Percentiles rank a stretch among this genome's conserved stretches.
Conservation (phyloP, 176 grass and related monocot species). For the Phoenix roebelenii region DNA sequence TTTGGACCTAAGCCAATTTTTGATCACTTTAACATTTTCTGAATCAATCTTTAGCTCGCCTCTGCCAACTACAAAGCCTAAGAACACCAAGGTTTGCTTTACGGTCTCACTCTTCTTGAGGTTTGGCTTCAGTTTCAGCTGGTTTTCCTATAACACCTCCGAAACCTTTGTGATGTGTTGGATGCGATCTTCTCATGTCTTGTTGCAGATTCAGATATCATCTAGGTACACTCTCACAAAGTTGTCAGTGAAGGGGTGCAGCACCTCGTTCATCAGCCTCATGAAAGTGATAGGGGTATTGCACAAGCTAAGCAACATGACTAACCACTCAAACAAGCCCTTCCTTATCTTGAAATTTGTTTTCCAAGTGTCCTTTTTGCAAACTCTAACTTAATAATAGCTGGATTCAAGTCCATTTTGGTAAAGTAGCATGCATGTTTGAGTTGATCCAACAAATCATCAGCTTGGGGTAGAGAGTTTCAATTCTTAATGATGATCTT, state of each 20-base stretch:
- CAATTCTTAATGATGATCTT: too few relatives aligned
- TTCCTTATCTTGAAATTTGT: slow-evolving; percentile 11
- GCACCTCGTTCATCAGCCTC: slow-evolving; percentile 7
- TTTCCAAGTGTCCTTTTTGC: slow-evolving; percentile 4
- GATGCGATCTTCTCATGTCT: background rate
- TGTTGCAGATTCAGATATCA: slow-evolving; percentile 6
- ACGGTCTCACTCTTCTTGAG: slow-evolving; percentile 1
- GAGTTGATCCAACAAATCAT: too few relatives aligned
- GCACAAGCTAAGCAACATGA: slow-evolving; percentile 14
- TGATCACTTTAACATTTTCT: slow-evolving; percentile 10
- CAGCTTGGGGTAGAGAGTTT: too few relatives aligned
- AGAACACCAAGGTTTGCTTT: background rate
- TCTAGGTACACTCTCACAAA: slow-evolving; percentile 5
- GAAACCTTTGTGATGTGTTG: background rate
- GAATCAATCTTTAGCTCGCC: background rate
- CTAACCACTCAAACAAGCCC: slow-evolving; percentile 13
- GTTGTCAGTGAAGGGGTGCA: background rate
- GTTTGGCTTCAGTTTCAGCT: background rate
- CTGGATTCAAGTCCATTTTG: slow-evolving; percentile 13
- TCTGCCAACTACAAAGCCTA: background rate
- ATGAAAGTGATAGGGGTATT: slow-evolving; percentile 14
- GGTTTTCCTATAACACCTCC: background rate
- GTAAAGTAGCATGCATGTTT: slow-evolving; percentile 2
- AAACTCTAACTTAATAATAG: slow-evolving; percentile 15
- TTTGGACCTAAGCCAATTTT: background rate